Evolutionary conservation across 2,329 filamentous ascomycete species (phyloP).

Genomic region (Rutstroemia sp.): DNA sequence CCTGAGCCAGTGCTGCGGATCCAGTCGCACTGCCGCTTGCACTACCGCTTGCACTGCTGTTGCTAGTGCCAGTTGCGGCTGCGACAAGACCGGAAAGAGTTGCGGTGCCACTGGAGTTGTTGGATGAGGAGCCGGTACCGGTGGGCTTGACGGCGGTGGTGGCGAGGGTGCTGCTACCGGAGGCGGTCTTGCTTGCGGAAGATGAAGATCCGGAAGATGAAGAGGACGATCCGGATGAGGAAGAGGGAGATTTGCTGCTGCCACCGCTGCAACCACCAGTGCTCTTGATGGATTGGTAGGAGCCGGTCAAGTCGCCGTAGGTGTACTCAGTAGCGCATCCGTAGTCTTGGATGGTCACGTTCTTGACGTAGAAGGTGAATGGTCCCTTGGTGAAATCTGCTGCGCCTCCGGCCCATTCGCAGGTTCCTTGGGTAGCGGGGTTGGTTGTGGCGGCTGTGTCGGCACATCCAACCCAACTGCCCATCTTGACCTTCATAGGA

Average conservation of each 20-base stretch:
- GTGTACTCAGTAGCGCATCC: conserved; percentile 41
- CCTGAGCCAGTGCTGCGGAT: conserved; percentile 21
- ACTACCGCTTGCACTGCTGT: neutral
- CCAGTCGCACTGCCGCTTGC: neutral
- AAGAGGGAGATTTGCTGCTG: conserved; percentile 1
- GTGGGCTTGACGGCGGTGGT: conserved; percentile 8
- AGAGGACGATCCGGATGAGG: neutral
- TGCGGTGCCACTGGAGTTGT: conserved; percentile 4
- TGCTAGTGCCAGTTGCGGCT: neutral
- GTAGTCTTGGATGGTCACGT: conserved; percentile 43
- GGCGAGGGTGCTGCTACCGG: neutral
- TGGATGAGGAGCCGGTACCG: conserved; percentile 2
- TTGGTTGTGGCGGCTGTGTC: conserved; percentile 33
- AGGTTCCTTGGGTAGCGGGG: conserved; percentile 45
- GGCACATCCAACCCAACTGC: conserved; percentile 41
- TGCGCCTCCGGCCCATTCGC: conserved; percentile 59
- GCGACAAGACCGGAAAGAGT: conserved; percentile 10
- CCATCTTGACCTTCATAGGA: conserved; percentile 59
- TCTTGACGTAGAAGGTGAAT: conserved; percentile 44
- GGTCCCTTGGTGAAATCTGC: conserved; percentile 38
- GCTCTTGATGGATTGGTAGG: conserved; percentile 39
- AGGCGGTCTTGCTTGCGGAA: conserved; percentile 1
- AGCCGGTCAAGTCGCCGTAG: conserved; percentile 41
- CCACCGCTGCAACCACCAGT: conserved; percentile 19
- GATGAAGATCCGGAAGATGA: neutral